phyloP scores from a whole-genome alignment of 768 basidiomycete genomes.

The Hypholoma sublateritium region DNA sequence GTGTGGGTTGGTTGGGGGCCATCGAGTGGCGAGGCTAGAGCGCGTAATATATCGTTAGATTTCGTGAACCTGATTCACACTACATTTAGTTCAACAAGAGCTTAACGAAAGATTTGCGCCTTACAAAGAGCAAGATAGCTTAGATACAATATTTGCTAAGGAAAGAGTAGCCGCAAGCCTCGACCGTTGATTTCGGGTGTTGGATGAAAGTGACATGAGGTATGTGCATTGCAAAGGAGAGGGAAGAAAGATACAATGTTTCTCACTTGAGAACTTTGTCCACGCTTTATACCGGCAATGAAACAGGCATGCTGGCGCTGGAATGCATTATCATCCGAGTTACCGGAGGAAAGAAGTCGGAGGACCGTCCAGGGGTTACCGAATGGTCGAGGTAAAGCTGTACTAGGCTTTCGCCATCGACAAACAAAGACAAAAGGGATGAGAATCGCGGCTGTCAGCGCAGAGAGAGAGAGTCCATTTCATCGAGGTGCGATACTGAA shows the following conservation, averaged over 20 bases:
- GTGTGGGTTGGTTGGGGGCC: neutral
- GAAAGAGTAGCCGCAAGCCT: constrained; percentile 42
- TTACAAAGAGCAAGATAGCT: constrained; percentile 26
- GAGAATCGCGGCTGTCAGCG: neutral
- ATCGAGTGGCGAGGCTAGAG: neutral
- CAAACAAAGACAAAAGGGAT: constrained; percentile 16
- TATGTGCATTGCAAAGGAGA: constrained; percentile 17
- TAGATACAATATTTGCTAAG: constrained; percentile 45
- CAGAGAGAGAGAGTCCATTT: constrained; percentile 6
- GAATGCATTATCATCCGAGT: constrained; percentile 20
- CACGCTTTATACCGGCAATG: constrained; percentile 10
- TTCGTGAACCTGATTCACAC: constrained; percentile 1
- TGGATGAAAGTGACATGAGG: constrained; percentile 29
- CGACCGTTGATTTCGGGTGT: constrained; percentile 47
- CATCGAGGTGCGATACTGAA: neutral
- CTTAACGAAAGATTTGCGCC: constrained; percentile 6
- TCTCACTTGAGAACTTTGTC: neutral
- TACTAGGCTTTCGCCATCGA: constrained; percentile 8
- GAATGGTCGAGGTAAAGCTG: constrained; percentile 18
- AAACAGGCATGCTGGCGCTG: constrained; percentile 8
- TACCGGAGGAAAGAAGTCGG: constrained; percentile 19
- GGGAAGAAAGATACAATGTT: constrained; percentile 12
- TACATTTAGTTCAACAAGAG: neutral
- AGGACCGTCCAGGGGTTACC: constrained; percentile 13
- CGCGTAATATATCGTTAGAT: neutral